Base-by-base conservation (phyloP, 2,329 filamentous ascomycete species). In the Neofusicoccum parvum region DNA sequence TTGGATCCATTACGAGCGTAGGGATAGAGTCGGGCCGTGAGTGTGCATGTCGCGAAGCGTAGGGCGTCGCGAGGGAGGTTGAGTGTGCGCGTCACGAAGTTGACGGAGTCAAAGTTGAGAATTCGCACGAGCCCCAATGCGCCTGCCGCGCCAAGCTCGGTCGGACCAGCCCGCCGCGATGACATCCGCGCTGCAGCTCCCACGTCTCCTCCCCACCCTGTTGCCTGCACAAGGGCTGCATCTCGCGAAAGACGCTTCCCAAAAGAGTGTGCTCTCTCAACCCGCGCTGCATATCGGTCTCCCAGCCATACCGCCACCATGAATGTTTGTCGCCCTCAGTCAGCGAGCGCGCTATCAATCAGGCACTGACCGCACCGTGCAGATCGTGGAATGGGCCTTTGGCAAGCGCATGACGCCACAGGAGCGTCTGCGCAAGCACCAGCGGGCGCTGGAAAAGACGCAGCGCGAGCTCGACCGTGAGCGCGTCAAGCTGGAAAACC, bases 371-470 rank as follows among this genome's bases (percentile, higher is more conserved):
- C 69, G 67, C 70, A n/a, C 48, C 72, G 62, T 67, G 65, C 69
- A 97, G 92, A 92, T 98, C 76, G 87, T 99, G 68, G 95, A 99
- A 87, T 99, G 95, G 94, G 94, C 94, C 45, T 99, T 99, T 76
- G 95, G 95, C 71, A 98, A 97, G 87, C 95, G 95, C 80, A 96
- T 98, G 87, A 99, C 95, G 84, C 94, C 95, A 3, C 92, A 93
- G 27, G 91, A 95, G 85, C 90, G 92, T 78, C 84, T 94, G 78
- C 89, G 92, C 79, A 94, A 94, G 85, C 96, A 99, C 80, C 95
- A 98, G 82, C 88, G 95, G 73, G 93, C 95, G 71, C 89, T 99
- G 69, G 95, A 99, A 80, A 97, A 97, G 83, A 96, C 95, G 11
- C 95, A 98, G 75, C 89, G 95, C 71, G 95, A 99, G 79, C 87